Evolutionary conservation across 495 filamentous ascomycete species (phyloP).

Genomic region (Talaromyces proteolyticus): DNA sequence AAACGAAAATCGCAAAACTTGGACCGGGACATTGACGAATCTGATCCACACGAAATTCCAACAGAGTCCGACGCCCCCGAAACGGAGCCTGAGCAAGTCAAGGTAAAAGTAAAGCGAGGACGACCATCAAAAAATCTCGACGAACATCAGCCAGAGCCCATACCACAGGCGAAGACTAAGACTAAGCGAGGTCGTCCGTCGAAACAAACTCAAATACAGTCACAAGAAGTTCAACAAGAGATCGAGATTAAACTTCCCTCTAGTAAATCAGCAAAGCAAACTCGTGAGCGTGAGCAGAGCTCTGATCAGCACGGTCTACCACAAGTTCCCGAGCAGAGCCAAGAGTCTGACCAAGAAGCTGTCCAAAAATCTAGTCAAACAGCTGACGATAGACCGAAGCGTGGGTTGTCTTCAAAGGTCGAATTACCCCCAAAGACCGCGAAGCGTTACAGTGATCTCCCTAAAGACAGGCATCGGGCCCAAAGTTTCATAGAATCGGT

Average conservation of each 20-base stretch:
- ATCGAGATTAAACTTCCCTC: too few relatives aligned
- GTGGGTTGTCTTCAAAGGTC: slow-evolving; percentile 15
- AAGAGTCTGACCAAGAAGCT: slow-evolving; percentile 18
- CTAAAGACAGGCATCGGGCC: slow-evolving; percentile 32
- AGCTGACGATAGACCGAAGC: slow-evolving; percentile 10
- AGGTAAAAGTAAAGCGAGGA: neutral
- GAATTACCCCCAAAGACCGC: slow-evolving; percentile 35
- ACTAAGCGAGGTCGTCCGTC: slow-evolving; percentile 10
- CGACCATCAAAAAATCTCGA: neutral
- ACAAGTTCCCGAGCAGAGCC: slow-evolving; percentile 18
- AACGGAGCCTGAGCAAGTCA: neutral
- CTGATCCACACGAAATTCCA: neutral
- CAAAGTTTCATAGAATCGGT: slow-evolving; percentile 9
- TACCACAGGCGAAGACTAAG: neutral
- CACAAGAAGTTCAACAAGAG: too few relatives aligned
- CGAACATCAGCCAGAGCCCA: neutral
- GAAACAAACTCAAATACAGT: slow-evolving; percentile 8
- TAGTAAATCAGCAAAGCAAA: slow-evolving; percentile 3
- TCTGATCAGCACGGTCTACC: slow-evolving; percentile 15
- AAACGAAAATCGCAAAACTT: neutral
- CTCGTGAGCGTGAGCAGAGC: too few relatives aligned
- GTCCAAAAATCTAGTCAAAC: slow-evolving; percentile 11
- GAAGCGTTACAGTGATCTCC: slow-evolving; percentile 40
- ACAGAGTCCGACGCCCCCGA: neutral
- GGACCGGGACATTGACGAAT: neutral